Percentiles rank a stretch among this genome's conserved stretches.
Evolutionary conservation across 495 filamentous ascomycete genomes (phyloP).

Genomic region (Talaromyces adpressus): DNA sequence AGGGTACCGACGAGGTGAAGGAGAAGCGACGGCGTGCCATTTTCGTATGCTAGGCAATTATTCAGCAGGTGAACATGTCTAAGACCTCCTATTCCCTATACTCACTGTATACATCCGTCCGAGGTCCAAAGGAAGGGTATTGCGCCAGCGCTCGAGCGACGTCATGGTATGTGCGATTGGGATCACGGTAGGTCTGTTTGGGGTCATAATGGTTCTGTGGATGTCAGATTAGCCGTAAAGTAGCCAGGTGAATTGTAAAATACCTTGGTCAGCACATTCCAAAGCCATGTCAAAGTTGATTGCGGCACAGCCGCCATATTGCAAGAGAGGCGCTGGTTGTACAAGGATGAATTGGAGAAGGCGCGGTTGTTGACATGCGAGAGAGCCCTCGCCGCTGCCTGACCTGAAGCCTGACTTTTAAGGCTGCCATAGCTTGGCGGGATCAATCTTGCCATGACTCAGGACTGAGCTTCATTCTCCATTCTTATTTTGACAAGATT

Average conservation of each 20-base stretch:
- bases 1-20: constrained; percentile 81
- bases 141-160: constrained; percentile 74
- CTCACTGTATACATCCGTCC: constrained; percentile 94
- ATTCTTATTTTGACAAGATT: too few relatives aligned
- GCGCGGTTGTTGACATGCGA: background rate
- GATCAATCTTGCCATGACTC: background rate
- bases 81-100: background rate
- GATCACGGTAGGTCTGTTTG: constrained; percentile 84
- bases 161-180: constrained; percentile 87
- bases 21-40: constrained; percentile 79
- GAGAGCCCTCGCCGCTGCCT: background rate
- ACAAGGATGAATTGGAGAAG: background rate
- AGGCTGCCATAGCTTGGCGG: background rate
- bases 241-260: constrained; percentile 8
- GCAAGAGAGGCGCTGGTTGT: background rate
- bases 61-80: background rate
- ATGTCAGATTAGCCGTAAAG: background rate
- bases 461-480: background rate
- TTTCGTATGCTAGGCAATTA: constrained; percentile 65
- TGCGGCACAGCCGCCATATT: constrained; percentile 76
- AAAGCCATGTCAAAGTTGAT: constrained; percentile 89
- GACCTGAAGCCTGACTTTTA: background rate
- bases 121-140: constrained; percentile 78
- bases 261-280: constrained; percentile 81
- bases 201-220: constrained; percentile 84